A percentile compares a stretch with the other conserved stretches of the same genome.
Evolutionary conservation across 805 yeast species (phyloP).

Genomic region (Candida hispaniensis): DNA sequence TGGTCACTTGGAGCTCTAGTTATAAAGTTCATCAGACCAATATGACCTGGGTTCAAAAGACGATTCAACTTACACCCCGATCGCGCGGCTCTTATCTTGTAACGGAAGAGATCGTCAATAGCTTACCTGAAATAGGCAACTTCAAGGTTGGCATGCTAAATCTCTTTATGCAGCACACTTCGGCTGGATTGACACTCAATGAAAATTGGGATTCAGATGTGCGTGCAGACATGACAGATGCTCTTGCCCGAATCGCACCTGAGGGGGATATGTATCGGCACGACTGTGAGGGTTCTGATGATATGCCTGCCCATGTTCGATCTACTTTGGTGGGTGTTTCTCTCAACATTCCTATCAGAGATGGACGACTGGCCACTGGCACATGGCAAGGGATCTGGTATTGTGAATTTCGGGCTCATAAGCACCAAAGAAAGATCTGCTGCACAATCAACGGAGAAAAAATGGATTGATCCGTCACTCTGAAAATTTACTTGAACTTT

Average conservation of each 20-base stretch:
- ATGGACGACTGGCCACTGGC: constrained; percentile 60
- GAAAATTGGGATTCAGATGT: constrained; percentile 79
- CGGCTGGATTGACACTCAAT: constrained; percentile 65
- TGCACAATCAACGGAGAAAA: constrained; percentile 61
- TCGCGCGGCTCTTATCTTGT: constrained; percentile 60
- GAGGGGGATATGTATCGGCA: constrained; percentile 49
- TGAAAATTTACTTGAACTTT: too few species aligned
- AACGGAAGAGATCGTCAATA: constrained; percentile 49
- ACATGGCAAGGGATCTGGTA: constrained; percentile 83
- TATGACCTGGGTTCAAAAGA: constrained; percentile 49
- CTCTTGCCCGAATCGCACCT: constrained; percentile 57
- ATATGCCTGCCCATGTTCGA: constrained; percentile 75
- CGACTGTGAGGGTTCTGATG: constrained; percentile 68
- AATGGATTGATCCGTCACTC: too few species aligned
- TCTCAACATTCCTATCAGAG: constrained; percentile 54
- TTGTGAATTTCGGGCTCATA: constrained; percentile 57
- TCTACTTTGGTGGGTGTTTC: constrained; percentile 50
- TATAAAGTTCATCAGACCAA: too few species aligned
- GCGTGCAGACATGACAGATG: constrained; percentile 52
- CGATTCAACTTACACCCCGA: constrained; percentile 45
- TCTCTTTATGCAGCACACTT: constrained; percentile 66
- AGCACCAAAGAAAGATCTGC: constrained; percentile 54
- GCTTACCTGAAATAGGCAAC: constrained; percentile 48
- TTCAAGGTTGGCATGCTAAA: constrained; percentile 55
- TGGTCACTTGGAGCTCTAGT: too few species aligned